These are phyloP conservation scores for Jamesozyma rosinii DNA, from an alignment of 805 yeast species.

Conservation along the genomic window DNA sequence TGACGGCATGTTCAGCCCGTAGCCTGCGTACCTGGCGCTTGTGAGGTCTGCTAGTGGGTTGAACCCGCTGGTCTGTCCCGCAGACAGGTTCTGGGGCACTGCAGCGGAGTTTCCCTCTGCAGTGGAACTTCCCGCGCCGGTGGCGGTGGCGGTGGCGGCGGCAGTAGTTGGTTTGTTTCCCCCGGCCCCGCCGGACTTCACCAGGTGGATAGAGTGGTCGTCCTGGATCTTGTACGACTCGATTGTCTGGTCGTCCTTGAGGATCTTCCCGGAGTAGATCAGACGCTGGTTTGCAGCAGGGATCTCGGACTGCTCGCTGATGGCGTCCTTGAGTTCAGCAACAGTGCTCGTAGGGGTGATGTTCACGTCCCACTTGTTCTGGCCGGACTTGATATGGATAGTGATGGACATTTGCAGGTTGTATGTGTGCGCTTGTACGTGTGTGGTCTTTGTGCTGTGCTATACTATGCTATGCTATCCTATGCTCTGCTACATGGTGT, in stretches of 20 bases:
- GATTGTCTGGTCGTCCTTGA: slow-evolving; percentile 73
- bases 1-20: slow-evolving; percentile 60
- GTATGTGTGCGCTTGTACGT: no score
- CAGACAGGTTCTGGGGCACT: slow-evolving; percentile 64
- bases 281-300: slow-evolving; percentile 77
- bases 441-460: no score
- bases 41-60: slow-evolving; percentile 89
- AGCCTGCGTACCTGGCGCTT: slow-evolving; percentile 93
- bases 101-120: slow-evolving; percentile 19
- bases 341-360: slow-evolving; percentile 50
- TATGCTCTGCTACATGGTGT: no score
- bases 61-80: slow-evolving; percentile 75
- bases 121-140: slow-evolving; percentile 15
- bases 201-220: slow-evolving; percentile 85
- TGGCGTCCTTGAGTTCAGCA: slow-evolving; percentile 54
- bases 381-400: slow-evolving; percentile 46
- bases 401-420: slow-evolving; percentile 27
- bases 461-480: no score
- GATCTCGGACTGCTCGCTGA: slow-evolving; percentile 53
- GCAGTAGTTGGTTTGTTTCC: slow-evolving; percentile 24
- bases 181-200: slow-evolving; percentile 72
- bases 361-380: slow-evolving; percentile 62
- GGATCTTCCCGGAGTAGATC: slow-evolving; percentile 87
- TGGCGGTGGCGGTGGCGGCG: slow-evolving; percentile 13
- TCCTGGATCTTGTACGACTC: slow-evolving; percentile 69